Evolutionary conservation across 2,329 filamentous ascomycete genomes (phyloP).

Genomic region (Chrysosporium keratinophilum): DNA sequence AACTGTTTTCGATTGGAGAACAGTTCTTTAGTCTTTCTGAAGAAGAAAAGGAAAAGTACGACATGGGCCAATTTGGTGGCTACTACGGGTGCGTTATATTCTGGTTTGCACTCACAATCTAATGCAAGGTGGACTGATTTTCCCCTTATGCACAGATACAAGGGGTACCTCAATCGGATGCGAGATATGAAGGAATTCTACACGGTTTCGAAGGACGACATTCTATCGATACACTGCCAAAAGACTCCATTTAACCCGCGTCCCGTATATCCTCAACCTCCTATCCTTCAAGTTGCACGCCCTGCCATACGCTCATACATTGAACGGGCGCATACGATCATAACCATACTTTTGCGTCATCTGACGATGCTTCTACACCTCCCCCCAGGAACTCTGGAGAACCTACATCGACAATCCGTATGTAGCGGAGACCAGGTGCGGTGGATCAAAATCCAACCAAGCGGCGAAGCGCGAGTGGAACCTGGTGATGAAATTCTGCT

Average conservation of each 20-base stretch:
- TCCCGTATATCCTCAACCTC: slow-evolving; percentile 7
- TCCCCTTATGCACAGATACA: slow-evolving; percentile 5
- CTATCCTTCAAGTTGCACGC: slow-evolving; percentile 3
- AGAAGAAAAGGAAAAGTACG: slow-evolving; percentile 9
- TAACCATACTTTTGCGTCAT: slow-evolving; percentile 9
- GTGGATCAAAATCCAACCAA: slow-evolving; percentile 15
- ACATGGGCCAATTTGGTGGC: slow-evolving; percentile 14
- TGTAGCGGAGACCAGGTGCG: slow-evolving; percentile 14
- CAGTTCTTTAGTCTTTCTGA: slow-evolving; percentile 7
- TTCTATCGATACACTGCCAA: slow-evolving; percentile 5
- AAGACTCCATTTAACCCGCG: not conserved
- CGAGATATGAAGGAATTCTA: slow-evolving; percentile 15
- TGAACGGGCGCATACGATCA: slow-evolving; percentile 10
- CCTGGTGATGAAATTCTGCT: slow-evolving; percentile 11
- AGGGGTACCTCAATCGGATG: slow-evolving; percentile 13
- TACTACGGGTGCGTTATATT: slow-evolving; percentile 11
- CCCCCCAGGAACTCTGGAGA: slow-evolving; percentile 7
- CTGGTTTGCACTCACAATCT: not conserved
- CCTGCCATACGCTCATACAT: slow-evolving; percentile 11
- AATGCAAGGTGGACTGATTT: not conserved
- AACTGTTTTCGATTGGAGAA: slow-evolving; percentile 7
- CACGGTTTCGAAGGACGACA: slow-evolving; percentile 14
- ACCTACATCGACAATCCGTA: slow-evolving; percentile 10
- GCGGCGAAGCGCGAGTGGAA: not conserved
- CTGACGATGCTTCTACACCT: slow-evolving; percentile 8